A percentile compares a stretch with the other conserved stretches of the same genome.
phyloP scores from a whole-genome alignment of 73 alveolate genomes.

The Paramecium sonneborni region DNA sequence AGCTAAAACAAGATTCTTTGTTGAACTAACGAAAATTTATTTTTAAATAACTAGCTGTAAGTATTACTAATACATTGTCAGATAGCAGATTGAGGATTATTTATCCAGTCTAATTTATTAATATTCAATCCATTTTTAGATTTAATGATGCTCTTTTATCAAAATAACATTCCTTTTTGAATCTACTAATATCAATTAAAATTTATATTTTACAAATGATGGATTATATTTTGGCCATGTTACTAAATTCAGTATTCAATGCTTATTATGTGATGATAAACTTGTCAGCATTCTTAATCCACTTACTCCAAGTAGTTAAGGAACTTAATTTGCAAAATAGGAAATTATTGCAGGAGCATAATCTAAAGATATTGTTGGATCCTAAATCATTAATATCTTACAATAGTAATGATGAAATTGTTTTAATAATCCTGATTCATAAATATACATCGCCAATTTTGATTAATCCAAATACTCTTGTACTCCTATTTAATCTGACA shows the following conservation, averaged over 20 bases:
- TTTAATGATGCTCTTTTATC: background rate
- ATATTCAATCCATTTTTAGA: background rate
- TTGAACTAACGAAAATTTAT: no score
- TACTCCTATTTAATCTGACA: background rate
- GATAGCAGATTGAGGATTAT: background rate
- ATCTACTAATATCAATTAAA: background rate
- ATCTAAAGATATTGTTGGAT: background rate
- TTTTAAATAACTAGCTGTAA: background rate
- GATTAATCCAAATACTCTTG: background rate
- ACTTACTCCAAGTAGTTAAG: background rate
- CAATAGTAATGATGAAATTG: background rate
- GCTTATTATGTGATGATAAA: background rate
- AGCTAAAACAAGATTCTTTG: no score
- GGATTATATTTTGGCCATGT: background rate
- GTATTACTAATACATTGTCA: background rate
- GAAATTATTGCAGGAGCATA: background rate
- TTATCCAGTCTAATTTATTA: constrained; percentile 14
- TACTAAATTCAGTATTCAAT: background rate
- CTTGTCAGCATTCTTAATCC: background rate
- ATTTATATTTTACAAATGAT: background rate
- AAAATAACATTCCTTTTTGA: background rate
- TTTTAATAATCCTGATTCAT: background rate
- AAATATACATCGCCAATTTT: background rate
- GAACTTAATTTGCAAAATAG: background rate
- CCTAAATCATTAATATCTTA: background rate